Evolutionary conservation across 208 protist genomes (phyloP).

Genomic region (Acanthamoeba triangularis): DNA sequence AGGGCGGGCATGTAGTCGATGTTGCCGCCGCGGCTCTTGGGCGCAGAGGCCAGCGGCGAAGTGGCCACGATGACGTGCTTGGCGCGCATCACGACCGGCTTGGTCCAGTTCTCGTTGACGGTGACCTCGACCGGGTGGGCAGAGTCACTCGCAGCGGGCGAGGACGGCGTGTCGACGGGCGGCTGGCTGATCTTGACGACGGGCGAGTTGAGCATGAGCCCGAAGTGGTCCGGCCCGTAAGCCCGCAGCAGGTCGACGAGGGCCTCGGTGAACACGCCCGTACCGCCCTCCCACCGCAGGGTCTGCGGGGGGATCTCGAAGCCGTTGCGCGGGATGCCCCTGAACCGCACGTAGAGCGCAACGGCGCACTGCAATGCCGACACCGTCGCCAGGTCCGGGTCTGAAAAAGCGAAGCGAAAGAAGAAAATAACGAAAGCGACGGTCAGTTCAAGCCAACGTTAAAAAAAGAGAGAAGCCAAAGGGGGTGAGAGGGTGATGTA

Average conservation of each 20-base stretch:
- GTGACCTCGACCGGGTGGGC: conserved; percentile 32
- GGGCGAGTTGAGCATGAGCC: conserved; percentile 3
- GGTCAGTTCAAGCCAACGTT: not conserved
- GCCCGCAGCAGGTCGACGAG: not conserved
- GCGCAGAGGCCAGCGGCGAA: not conserved
- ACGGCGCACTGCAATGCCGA: not conserved
- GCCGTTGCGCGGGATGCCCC: conserved; percentile 10
- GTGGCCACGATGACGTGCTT: conserved; percentile 10
- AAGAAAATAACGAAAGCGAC: not conserved
- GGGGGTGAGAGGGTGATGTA: not conserved
- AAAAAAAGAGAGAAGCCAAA: too few relatives aligned
- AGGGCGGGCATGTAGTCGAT: not conserved
- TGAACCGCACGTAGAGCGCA: not conserved
- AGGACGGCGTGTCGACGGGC: not conserved
- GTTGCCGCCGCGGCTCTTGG: not conserved
- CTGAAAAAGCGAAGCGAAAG: not conserved
- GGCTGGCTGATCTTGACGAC: not conserved
- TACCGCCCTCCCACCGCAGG: conserved; percentile 27
- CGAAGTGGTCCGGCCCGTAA: not conserved
- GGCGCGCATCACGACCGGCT: not conserved
- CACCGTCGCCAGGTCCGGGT: not conserved
- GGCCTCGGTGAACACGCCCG: conserved; percentile 16
- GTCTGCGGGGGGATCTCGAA: not conserved
- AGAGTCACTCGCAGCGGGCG: too few relatives aligned
- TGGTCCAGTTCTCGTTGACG: not conserved